phyloP scores from a whole-genome alignment of 768 basidiomycete species.

The Hygrocybe punicea region DNA sequence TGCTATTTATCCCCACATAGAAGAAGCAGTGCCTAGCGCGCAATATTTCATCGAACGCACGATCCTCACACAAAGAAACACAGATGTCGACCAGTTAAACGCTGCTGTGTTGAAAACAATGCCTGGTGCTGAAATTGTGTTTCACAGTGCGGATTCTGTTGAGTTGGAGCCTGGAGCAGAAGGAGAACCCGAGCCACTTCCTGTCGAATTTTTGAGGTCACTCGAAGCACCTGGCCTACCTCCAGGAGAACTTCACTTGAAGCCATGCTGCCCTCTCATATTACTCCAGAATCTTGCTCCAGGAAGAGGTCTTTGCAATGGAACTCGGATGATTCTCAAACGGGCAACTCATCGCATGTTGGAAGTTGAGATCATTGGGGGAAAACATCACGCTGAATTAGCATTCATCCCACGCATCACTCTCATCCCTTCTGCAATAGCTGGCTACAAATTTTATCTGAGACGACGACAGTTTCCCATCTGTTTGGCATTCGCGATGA shows the following conservation, averaged over 20 bases:
- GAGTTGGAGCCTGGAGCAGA: background rate
- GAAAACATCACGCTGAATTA: slow-evolving; percentile 34
- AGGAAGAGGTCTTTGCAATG: too few species aligned
- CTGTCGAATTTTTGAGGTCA: slow-evolving; percentile 39
- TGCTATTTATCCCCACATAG: slow-evolving; percentile 25
- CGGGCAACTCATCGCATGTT: slow-evolving; percentile 30
- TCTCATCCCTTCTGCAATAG: slow-evolving; percentile 26
- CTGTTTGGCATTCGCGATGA: slow-evolving; percentile 44
- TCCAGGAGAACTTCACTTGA: slow-evolving; percentile 31
- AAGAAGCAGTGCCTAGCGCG: slow-evolving; percentile 4
- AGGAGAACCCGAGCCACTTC: slow-evolving; percentile 6
- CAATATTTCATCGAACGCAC: slow-evolving; percentile 35
- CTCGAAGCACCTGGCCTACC: slow-evolving; percentile 42
- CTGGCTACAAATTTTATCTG: slow-evolving; percentile 30
- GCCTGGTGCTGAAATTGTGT: background rate
- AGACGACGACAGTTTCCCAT: slow-evolving; percentile 42
- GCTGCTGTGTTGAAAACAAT: background rate
- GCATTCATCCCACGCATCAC: slow-evolving; percentile 41
- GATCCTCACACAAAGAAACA: slow-evolving; percentile 34
- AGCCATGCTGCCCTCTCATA: slow-evolving; percentile 39
- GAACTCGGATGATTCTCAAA: slow-evolving; percentile 29
- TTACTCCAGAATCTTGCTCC: slow-evolving; percentile 36
- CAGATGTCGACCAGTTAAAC: too few species aligned
- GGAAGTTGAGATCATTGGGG: slow-evolving; percentile 34
- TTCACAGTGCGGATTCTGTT: background rate